These are phyloP conservation scores for Polytrichum formosum DNA, from an alignment of 225 moss, liverwort and hornwort genomes.

Conservation along the genomic window DNA sequence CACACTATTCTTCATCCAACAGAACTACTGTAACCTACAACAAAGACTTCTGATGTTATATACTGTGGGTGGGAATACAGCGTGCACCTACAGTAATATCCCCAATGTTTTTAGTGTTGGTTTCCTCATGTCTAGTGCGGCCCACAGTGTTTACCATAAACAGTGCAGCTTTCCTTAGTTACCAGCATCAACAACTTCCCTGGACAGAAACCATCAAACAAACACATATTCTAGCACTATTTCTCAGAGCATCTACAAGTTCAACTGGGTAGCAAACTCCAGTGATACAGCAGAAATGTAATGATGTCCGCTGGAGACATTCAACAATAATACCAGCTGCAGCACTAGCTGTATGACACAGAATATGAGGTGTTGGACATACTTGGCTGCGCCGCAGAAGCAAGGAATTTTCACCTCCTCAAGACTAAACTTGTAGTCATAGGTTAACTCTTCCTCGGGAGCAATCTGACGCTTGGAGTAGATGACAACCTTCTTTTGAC, in stretches of 20 bases:
- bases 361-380: conserved; percentile 1
- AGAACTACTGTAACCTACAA: too few species aligned
- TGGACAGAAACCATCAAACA: too few species aligned
- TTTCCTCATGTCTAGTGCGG: too few species aligned
- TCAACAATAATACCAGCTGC: conserved; percentile 1
- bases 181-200: background rate
- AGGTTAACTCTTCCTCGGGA: conserved; percentile 43
- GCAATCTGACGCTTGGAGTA: conserved; percentile 45
- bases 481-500: conserved; percentile 77
- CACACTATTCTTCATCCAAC: too few species aligned
- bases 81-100: too few species aligned
- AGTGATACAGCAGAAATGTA: conserved; percentile 5
- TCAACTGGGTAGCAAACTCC: background rate
- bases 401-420: conserved; percentile 63
- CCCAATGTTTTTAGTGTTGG: too few species aligned
- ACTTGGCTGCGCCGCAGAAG: conserved; percentile 54
- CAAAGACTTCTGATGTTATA: too few species aligned
- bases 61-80: too few species aligned
- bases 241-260: background rate
- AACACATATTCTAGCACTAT: background rate
- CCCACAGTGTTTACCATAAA: too few species aligned
- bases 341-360: background rate
- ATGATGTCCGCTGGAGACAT: background rate
- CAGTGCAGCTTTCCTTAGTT: background rate
- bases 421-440: conserved; percentile 55